Conservation (phyloP, 352 stramenopile species). For the Thalassiosira livingstoniorum region DNA sequence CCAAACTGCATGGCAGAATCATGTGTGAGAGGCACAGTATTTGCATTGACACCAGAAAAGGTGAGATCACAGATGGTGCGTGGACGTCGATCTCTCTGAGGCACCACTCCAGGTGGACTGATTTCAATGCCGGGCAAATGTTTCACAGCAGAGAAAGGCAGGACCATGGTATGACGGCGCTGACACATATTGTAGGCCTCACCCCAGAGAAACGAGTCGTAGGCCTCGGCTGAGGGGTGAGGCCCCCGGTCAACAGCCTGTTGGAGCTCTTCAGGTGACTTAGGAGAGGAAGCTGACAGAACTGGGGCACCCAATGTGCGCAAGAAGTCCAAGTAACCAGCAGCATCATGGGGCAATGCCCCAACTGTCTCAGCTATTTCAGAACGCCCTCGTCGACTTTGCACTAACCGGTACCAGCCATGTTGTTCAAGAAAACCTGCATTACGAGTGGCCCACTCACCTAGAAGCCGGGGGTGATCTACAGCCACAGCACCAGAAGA, state of each 20-base stretch:
- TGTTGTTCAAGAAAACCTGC: too few relatives aligned
- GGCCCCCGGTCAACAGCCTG: neutral
- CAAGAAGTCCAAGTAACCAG: too few relatives aligned
- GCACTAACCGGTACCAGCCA: too few relatives aligned
- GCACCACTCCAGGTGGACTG: constrained; percentile 42
- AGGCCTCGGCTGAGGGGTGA: neutral
- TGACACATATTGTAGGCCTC: constrained; percentile 27
- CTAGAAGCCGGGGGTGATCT: too few relatives aligned
- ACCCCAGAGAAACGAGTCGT: constrained; percentile 11
- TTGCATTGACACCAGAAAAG: constrained; percentile 42
- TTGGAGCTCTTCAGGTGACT: neutral
- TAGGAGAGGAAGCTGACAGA: constrained; percentile 4
- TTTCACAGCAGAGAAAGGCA: constrained; percentile 23
- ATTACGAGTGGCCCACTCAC: too few relatives aligned
- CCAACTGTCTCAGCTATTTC: too few relatives aligned
- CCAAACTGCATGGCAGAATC: constrained; percentile 62
- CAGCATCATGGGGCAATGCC: too few relatives aligned
- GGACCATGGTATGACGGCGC: constrained; percentile 55
- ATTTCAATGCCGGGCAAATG: constrained; percentile 33
- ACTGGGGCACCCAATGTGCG: constrained; percentile 28
- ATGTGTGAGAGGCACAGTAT: constrained; percentile 30
- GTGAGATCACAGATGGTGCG: constrained; percentile 55
- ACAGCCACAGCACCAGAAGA: too few relatives aligned
- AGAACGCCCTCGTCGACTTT: too few relatives aligned
- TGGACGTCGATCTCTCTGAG: constrained; percentile 43